These are phyloP conservation scores for Hyphopichia khmerensis DNA, from an alignment of 1,139 yeast species.

Conservation along the genomic window DNA sequence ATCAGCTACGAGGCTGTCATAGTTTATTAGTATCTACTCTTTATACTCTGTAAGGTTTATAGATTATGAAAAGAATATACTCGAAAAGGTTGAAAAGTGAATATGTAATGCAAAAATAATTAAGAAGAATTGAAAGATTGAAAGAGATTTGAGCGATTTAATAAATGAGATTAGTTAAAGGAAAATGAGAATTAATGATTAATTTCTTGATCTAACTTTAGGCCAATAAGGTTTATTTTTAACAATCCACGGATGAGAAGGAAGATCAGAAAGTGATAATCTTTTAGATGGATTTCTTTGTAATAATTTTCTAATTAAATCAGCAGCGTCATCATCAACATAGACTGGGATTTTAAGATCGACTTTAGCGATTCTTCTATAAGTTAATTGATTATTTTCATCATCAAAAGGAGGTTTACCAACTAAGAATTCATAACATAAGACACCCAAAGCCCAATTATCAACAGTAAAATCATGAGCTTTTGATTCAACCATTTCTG, in stretches of 20 bases:
- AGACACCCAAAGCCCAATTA: slow-evolving; percentile 89
- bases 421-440: slow-evolving; percentile 81
- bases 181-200: not conserved
- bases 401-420: slow-evolving; percentile 95
- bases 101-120: not conserved
- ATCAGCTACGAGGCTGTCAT: slow-evolving; percentile 7
- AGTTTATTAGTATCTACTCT: too few species aligned
- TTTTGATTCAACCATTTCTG: slow-evolving; percentile 88
- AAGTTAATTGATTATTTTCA: slow-evolving; percentile 68
- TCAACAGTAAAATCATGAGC: slow-evolving; percentile 82
- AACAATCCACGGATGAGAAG: slow-evolving; percentile 79
- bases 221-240: slow-evolving; percentile 56
- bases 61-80: too few species aligned
- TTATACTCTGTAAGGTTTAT: too few species aligned
- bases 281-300: slow-evolving; percentile 71
- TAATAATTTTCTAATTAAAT: slow-evolving; percentile 60
- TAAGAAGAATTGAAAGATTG: not conserved
- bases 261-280: slow-evolving; percentile 57
- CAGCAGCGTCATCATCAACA: slow-evolving; percentile 73
- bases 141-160: too few species aligned
- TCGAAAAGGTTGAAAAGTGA: too few species aligned
- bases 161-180: too few species aligned
- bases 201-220: slow-evolving; percentile 10
- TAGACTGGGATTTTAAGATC: slow-evolving; percentile 72
- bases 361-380: slow-evolving; percentile 72